phyloP scores from a whole-genome alignment of 768 basidiomycete genomes.

The Clitopilus hobsonii region DNA sequence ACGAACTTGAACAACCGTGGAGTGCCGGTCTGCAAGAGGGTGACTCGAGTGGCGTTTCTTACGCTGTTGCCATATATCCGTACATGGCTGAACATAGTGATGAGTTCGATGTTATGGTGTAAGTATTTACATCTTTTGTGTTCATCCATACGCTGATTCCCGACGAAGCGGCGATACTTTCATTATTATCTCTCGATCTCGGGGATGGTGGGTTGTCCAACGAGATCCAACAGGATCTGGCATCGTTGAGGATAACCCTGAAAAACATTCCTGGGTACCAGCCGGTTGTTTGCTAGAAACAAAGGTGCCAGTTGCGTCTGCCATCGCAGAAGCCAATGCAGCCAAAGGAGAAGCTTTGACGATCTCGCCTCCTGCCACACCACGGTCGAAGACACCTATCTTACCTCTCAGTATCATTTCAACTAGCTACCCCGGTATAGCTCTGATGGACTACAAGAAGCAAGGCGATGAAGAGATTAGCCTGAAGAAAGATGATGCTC shows the following conservation, averaged over 20 bases:
- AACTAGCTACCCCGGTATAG: slow-evolving; percentile 96
- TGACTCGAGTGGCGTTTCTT: slow-evolving; percentile 63
- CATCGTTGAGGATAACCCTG: slow-evolving; percentile 66
- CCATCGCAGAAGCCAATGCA: slow-evolving; percentile 78
- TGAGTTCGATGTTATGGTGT: slow-evolving; percentile 98
- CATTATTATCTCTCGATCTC: slow-evolving; percentile 87
- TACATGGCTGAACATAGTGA: slow-evolving; percentile 99
- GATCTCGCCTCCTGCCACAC: slow-evolving; percentile 33
- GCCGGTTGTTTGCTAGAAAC: slow-evolving; percentile 96
- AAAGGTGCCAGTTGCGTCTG: slow-evolving; percentile 83
- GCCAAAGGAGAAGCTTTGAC: slow-evolving; percentile 40
- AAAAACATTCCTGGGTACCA: slow-evolving; percentile 95
- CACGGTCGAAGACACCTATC: slow-evolving; percentile 70
- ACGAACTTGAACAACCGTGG: slow-evolving; percentile 14
- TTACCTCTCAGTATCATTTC: slow-evolving; percentile 88
- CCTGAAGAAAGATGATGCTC: slow-evolving; percentile 79
- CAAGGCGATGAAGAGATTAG: slow-evolving; percentile 92
- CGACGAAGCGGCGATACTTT: slow-evolving; percentile 80
- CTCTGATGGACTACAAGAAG: slow-evolving; percentile 93
- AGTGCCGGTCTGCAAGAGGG: slow-evolving; percentile 32
- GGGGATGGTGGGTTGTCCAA: slow-evolving; percentile 99
- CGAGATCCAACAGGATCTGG: slow-evolving; percentile 86
- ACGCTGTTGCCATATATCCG: slow-evolving; percentile 97
- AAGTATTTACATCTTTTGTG: slow-evolving; percentile 27
- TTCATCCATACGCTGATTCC: slow-evolving; percentile 3